Evolutionary conservation across 2,329 filamentous ascomycete genomes (phyloP).

Genomic region (Fusarium pseudonygamai): DNA sequence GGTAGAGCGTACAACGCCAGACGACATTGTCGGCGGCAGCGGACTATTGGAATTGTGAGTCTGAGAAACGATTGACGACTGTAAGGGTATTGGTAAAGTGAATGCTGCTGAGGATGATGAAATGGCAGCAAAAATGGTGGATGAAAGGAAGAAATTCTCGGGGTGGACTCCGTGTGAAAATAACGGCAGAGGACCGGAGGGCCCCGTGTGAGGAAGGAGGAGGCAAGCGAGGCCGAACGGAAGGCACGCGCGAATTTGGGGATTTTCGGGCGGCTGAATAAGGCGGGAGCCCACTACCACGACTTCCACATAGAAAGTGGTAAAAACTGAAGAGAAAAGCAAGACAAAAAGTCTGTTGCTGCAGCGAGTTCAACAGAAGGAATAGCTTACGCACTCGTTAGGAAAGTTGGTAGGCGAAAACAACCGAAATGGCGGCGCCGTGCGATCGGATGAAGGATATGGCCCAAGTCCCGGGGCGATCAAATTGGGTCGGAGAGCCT

Average conservation of each 20-base stretch:
- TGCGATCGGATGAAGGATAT: slow-evolving; percentile 27
- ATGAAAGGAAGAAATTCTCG: slow-evolving; percentile 29
- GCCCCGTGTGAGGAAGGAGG: slow-evolving; percentile 26
- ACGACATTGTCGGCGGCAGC: slow-evolving; percentile 51
- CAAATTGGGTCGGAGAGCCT: slow-evolving; percentile 19
- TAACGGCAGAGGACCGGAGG: slow-evolving; percentile 38
- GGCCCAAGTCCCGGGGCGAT: slow-evolving; percentile 23
- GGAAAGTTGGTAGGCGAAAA: slow-evolving; percentile 19
- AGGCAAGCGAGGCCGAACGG: slow-evolving; percentile 35
- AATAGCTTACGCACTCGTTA: slow-evolving; percentile 13
- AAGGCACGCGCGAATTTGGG: slow-evolving; percentile 34
- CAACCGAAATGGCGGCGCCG: slow-evolving; percentile 29
- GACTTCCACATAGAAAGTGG: background rate
- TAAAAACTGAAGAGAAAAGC: background rate
- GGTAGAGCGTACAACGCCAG: slow-evolving; percentile 63
- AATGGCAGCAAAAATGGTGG: slow-evolving; percentile 21
- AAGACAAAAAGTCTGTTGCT: background rate
- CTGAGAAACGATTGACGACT: background rate
- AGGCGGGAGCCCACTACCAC: slow-evolving; percentile 13
- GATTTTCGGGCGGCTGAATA: slow-evolving; percentile 29
- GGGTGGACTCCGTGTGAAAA: slow-evolving; percentile 30
- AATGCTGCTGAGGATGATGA: background rate
- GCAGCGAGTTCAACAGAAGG: background rate
- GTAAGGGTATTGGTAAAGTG: slow-evolving; percentile 9
- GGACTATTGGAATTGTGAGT: background rate